These are phyloP conservation scores for Talaromyces piceae DNA, from an alignment of 2,329 filamentous ascomycete species.

Conservation along the genomic window DNA sequence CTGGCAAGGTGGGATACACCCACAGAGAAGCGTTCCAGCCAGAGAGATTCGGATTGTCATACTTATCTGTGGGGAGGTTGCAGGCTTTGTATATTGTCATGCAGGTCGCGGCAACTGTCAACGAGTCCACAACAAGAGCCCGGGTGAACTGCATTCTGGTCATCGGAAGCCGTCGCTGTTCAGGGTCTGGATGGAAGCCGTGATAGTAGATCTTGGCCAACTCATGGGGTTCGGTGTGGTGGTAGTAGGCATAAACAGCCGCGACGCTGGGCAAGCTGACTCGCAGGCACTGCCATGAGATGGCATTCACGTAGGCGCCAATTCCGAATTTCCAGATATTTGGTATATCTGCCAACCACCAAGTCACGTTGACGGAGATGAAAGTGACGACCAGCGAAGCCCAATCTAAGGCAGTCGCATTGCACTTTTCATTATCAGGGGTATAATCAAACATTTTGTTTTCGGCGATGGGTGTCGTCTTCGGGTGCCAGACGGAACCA, in stretches of 20 bases:
- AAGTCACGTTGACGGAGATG: background rate
- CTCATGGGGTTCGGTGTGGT: background rate
- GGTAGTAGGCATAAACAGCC: background rate
- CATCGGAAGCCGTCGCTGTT: background rate
- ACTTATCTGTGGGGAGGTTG: background rate
- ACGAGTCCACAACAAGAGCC: background rate
- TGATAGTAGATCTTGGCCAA: constrained; percentile 1
- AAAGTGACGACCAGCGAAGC: background rate
- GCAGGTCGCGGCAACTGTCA: background rate
- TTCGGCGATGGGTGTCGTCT: no score
- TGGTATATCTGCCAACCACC: background rate
- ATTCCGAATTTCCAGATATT: background rate
- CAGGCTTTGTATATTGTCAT: background rate
- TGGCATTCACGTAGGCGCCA: background rate
- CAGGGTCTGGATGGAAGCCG: background rate
- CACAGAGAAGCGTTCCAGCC: background rate
- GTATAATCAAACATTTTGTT: background rate
- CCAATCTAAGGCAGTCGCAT: background rate
- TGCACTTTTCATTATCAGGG: background rate
- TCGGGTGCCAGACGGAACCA: no score
- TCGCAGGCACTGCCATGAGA: background rate
- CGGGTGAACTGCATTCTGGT: background rate
- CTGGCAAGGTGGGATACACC: background rate
- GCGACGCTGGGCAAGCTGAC: background rate
- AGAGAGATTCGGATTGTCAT: background rate